Conservation (phyloP, 2,329 filamentous ascomycete genomes). For the Exophiala bonariae region DNA sequence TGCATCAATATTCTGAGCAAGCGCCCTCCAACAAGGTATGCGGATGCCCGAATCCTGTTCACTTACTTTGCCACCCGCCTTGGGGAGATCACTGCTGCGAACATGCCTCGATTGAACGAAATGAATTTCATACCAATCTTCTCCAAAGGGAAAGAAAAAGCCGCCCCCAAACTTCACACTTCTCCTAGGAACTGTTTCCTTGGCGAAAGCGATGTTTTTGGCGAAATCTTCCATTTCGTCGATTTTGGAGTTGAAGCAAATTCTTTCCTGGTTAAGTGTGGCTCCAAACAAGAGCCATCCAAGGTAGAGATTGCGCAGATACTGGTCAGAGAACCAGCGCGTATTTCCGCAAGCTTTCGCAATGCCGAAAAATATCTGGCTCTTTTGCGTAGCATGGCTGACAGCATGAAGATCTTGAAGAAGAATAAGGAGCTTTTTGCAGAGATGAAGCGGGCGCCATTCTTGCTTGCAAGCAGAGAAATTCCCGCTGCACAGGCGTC, state of each 20-base stretch:
- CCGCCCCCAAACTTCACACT: constrained; percentile 52
- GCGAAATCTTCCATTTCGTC: constrained; percentile 94
- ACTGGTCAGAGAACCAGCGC: constrained; percentile 79
- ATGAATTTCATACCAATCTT: constrained; percentile 71
- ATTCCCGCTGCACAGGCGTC: constrained; percentile 42
- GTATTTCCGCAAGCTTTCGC: constrained; percentile 76
- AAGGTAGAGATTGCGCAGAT: constrained; percentile 81
- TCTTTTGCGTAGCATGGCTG: constrained; percentile 76
- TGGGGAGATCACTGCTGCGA: constrained; percentile 66
- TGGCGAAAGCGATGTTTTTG: constrained; percentile 70
- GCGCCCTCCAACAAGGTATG: constrained; percentile 67
- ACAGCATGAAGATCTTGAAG: constrained; percentile 68
- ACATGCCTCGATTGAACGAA: constrained; percentile 61
- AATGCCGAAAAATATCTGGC: constrained; percentile 83
- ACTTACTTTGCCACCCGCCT: constrained; percentile 79
- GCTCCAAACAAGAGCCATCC: constrained; percentile 87
- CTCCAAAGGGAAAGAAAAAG: constrained; percentile 37
- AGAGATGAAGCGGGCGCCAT: constrained; percentile 72
- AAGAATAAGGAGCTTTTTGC: constrained; percentile 76
- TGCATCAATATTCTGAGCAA: constrained; percentile 74
- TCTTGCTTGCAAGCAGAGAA: constrained; percentile 82
- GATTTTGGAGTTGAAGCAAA: constrained; percentile 90
- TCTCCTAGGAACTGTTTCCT: constrained; percentile 77
- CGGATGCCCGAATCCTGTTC: constrained; percentile 72
- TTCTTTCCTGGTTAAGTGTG: constrained; percentile 81